Evolutionary conservation across 495 filamentous ascomycete species (phyloP).

Genomic region (Penicillium salamii): DNA sequence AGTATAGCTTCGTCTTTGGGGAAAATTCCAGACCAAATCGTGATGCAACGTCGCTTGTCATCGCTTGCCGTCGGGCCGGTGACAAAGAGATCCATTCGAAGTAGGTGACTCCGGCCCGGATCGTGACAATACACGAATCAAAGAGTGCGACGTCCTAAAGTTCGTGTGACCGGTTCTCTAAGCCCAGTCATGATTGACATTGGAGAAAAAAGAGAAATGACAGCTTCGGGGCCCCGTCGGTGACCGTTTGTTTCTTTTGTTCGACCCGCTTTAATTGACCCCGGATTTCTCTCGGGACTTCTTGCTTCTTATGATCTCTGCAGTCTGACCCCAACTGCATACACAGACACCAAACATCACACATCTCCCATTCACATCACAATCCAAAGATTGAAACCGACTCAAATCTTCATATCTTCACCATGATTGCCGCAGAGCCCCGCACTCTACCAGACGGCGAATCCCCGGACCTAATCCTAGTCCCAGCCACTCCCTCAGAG

Average conservation of each 20-base stretch:
- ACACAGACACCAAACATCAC: too few relatives aligned
- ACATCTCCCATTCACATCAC: not conserved
- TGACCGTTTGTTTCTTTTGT: conserved; percentile 1
- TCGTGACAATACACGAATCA: conserved; percentile 11
- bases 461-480: conserved; percentile 62
- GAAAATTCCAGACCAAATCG: not conserved
- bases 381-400: not conserved
- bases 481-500: conserved; percentile 65
- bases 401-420: not conserved
- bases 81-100: conserved; percentile 25
- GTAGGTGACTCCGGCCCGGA: conserved; percentile 21
- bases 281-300: conserved; percentile 26
- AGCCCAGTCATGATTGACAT: too few relatives aligned
- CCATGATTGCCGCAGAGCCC: conserved; percentile 36
- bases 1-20: too few relatives aligned
- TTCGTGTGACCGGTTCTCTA: not conserved
- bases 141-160: too few relatives aligned
- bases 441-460: conserved; percentile 51
- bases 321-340: not conserved
- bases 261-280: too few relatives aligned
- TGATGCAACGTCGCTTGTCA: conserved; percentile 21
- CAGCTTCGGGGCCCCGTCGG: conserved; percentile 5
- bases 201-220: not conserved
- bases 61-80: conserved; percentile 28
- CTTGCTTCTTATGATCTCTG: not conserved